Percentiles rank a stretch among this genome's conserved stretches.
Conservation (phyloP, 306 rosid species). For the Lupinus albus region DNA sequence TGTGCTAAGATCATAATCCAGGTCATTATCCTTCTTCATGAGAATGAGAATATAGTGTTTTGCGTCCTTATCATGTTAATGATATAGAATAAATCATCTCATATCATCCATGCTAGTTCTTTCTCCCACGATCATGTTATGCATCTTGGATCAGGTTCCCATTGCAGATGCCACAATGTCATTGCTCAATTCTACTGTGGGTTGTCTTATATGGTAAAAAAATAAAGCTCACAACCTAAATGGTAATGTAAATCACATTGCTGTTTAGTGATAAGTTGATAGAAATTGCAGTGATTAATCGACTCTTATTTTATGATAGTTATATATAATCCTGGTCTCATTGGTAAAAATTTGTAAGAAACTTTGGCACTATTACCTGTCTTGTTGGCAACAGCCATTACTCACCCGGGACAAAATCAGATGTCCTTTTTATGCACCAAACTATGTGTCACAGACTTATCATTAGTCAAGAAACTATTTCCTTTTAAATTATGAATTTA, state of each 20-base stretch:
- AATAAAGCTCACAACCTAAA: background rate
- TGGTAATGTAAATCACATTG: background rate
- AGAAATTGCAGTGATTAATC: conserved; percentile 17
- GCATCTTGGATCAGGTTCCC: background rate
- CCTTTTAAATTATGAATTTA: no score
- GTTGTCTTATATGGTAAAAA: background rate
- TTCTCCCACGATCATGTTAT: background rate
- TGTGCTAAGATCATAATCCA: conserved; percentile 94
- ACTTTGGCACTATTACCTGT: background rate
- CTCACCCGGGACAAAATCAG: no score
- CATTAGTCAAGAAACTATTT: no score
- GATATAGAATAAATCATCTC: conserved; percentile 20
- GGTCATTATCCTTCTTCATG: conserved; percentile 52
- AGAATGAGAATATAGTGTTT: conserved; percentile 8
- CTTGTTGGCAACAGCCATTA: no score
- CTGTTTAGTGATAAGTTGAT: background rate
- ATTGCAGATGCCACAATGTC: conserved; percentile 7
- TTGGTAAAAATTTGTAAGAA: conserved; percentile 9
- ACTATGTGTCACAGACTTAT: no score
- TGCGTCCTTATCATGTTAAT: conserved; percentile 6
- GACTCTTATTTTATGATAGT: conserved; percentile 4
- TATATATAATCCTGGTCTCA: conserved; percentile 1
- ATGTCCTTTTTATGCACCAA: no score
- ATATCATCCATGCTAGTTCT: conserved; percentile 21
- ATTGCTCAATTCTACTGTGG: background rate